phyloP scores from a whole-genome alignment of 805 yeast genomes.

The Phaffomyces thermotolerans region DNA sequence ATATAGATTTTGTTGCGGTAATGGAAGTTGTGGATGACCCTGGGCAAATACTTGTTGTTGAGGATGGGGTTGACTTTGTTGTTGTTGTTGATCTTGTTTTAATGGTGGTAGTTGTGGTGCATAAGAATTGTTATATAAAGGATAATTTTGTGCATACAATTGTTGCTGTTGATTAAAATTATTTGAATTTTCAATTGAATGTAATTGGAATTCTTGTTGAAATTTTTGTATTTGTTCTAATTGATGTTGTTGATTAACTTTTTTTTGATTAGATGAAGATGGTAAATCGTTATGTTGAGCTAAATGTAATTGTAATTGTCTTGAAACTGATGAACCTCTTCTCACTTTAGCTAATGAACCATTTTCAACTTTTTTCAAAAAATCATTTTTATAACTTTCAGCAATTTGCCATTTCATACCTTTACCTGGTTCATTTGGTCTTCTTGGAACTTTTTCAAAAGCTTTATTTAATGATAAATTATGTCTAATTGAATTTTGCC shows the following conservation, averaged over 20 bases:
- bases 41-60: background rate
- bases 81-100: slow-evolving; percentile 7
- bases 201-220: slow-evolving; percentile 13
- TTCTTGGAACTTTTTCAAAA: slow-evolving; percentile 93
- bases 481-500: slow-evolving; percentile 98
- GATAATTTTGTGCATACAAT: slow-evolving; percentile 2
- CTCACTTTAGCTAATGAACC: slow-evolving; percentile 70
- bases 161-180: background rate
- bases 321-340: slow-evolving; percentile 74
- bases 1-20: background rate
- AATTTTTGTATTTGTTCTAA: slow-evolving; percentile 28
- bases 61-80: slow-evolving; percentile 1
- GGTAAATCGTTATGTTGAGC: slow-evolving; percentile 38
- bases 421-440: slow-evolving; percentile 95
- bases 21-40: slow-evolving; percentile 2
- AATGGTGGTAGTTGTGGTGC: slow-evolving; percentile 16
- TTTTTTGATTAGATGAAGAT: slow-evolving; percentile 22
- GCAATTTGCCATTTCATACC: slow-evolving; percentile 99
- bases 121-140: slow-evolving; percentile 4
- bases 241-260: slow-evolving; percentile 28
- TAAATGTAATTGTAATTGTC: slow-evolving; percentile 72
- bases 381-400: slow-evolving; percentile 77
- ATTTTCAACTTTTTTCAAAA: slow-evolving; percentile 67
- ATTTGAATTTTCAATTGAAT: slow-evolving; percentile 5
- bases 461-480: slow-evolving; percentile 93